These are phyloP conservation scores for Melanomma pulvis-pyrius DNA, from an alignment of 495 filamentous ascomycete genomes.

Conservation along the genomic window DNA sequence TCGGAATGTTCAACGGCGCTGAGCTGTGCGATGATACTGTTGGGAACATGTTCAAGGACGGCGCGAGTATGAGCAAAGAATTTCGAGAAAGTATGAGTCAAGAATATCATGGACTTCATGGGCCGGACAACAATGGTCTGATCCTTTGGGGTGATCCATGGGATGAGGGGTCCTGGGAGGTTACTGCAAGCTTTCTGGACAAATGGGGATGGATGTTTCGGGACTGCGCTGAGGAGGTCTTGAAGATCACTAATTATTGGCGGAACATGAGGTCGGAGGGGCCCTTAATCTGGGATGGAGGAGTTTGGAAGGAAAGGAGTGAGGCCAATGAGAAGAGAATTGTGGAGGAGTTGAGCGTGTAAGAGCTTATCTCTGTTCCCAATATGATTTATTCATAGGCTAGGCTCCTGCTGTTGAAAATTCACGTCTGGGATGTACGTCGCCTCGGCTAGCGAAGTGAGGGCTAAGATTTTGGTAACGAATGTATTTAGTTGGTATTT, in stretches of 20 bases:
- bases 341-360: too few relatives aligned
- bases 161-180: background rate
- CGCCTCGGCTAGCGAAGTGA: too few relatives aligned
- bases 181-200: background rate
- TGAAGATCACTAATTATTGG: conserved; percentile 3
- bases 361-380: too few relatives aligned
- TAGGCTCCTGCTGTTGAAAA: too few relatives aligned
- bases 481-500: too few relatives aligned
- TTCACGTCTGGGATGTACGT: too few relatives aligned
- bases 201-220: conserved; percentile 11
- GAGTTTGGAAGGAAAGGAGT: too few relatives aligned
- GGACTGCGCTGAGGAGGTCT: background rate
- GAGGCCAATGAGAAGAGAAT: too few relatives aligned
- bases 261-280: background rate
- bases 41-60: background rate
- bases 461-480: too few relatives aligned
- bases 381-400: too few relatives aligned
- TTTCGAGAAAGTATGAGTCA: background rate
- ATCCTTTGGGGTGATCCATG: conserved; percentile 11
- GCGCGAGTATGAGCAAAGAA: background rate
- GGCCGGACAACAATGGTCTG: background rate
- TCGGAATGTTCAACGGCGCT: background rate
- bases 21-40: background rate
- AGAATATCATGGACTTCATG: background rate
- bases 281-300: background rate